Evolutionary conservation across 345 rosid species (phyloP).

Genomic region (Sonneratia caseolaris): DNA sequence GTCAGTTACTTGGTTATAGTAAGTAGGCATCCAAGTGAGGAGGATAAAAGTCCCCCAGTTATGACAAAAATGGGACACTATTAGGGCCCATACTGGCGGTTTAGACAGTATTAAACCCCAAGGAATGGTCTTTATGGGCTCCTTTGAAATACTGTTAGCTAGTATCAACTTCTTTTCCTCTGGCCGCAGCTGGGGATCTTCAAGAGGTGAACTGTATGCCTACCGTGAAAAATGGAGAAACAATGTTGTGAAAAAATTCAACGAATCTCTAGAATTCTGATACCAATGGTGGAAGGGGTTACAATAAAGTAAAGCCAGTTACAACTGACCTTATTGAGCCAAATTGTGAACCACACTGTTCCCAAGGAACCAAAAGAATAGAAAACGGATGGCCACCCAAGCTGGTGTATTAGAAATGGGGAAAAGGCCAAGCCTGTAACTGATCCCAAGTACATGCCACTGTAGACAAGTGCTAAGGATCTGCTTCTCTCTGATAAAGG

Average conservation of each 20-base stretch:
- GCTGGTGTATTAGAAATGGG: constrained; percentile 75
- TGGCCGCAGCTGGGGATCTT: constrained; percentile 61
- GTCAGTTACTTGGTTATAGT: constrained; percentile 69
- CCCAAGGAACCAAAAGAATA: constrained; percentile 93
- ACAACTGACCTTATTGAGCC: constrained; percentile 60
- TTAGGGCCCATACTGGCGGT: constrained; percentile 89
- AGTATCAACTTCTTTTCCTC: constrained; percentile 59
- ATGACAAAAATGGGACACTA: constrained; percentile 75
- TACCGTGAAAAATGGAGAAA: constrained; percentile 12
- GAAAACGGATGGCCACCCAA: constrained; percentile 95
- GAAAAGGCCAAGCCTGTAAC: constrained; percentile 95
- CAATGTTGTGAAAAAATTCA: not conserved
- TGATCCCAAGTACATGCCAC: constrained; percentile 31
- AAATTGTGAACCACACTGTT: constrained; percentile 65
- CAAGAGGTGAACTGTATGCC: constrained; percentile 85
- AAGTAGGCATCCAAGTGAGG: constrained; percentile 96
- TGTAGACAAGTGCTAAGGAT: too few relatives aligned
- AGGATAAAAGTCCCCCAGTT: constrained; percentile 97
- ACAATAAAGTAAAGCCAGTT: not conserved
- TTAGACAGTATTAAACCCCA: constrained; percentile 79
- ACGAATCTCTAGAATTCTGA: not conserved
- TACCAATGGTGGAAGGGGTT: not conserved
- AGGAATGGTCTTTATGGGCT: constrained; percentile 71
- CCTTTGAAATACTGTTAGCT: constrained; percentile 39
- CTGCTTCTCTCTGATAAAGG: too few relatives aligned